Evolutionary conservation across 768 basidiomycete species (phyloP), one percentile per base, ranked within the genome.

Genomic region (Coprinopsis strossmayeri): DNA sequence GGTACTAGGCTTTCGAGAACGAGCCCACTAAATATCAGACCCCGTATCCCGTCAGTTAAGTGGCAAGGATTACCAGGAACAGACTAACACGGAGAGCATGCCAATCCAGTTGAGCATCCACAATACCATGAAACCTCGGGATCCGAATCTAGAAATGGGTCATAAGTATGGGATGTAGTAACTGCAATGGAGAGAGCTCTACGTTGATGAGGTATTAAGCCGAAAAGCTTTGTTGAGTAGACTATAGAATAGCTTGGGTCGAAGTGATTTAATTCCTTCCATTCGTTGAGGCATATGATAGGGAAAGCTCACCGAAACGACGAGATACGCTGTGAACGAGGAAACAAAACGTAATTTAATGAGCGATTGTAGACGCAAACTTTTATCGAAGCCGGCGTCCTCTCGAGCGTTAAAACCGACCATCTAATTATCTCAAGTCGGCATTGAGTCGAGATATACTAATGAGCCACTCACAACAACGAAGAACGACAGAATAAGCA

Each of bases 31-130:
- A n/a, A 45, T n/a, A n/a, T n/a, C n/a, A n/a, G n/a, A n/a, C n/a
- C n/a, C n/a, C n/a, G n/a, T n/a, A n/a, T n/a, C n/a, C n/a, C n/a
- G 13, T 15, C 30, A 32, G 13, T n/a, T 5, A 32, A 32, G 25
- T 13, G 24, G 7, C 5, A 23, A 45, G 9, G 30, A 15, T 32
- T 32, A 32, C 15, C 30, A 32, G 30, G 30, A 32, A 15, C 7
- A 5, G 23, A 67, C 76, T 30, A 63, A 74, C 80, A 82, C 68
- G 0, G 82, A 70, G 20, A 73, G 59, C 84, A 86, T 86, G 23
- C 71, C 77, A 45, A 72, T 45, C 71, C 73, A 86, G 53, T 78
- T 78, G 53, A 84, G 65, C 79, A 84, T 82, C 84, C 85, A 87
- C 55, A 81, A 82, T 26, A 85, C 63, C 39, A 84, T 57, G 56